A percentile compares a stretch with the other conserved stretches of the same genome.
Evolutionary conservation across 495 filamentous ascomycete species (phyloP).

Genomic region (Hypoxylon fragiforme): DNA sequence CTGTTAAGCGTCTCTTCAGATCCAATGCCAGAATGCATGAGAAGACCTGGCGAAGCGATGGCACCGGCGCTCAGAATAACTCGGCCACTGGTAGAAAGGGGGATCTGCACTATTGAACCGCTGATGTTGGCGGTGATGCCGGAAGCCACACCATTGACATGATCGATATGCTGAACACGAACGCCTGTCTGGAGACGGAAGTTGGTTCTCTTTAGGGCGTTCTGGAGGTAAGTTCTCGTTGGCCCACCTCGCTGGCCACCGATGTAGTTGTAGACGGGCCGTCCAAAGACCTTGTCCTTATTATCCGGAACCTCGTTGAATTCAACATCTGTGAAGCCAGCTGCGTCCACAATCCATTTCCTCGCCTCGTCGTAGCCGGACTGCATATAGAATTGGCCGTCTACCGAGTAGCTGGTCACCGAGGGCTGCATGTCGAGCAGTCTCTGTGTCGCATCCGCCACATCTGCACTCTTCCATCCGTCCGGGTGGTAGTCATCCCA

Average conservation of each 20-base stretch:
- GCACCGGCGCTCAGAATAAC: constrained; percentile 61
- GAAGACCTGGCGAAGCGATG: constrained; percentile 57
- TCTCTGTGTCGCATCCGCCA: constrained; percentile 50
- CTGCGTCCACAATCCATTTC: constrained; percentile 50
- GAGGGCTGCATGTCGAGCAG: constrained; percentile 58
- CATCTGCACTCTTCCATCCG: constrained; percentile 62
- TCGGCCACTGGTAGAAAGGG: constrained; percentile 50
- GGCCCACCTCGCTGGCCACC: constrained; percentile 60
- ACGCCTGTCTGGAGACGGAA: constrained; percentile 56
- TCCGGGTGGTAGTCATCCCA: constrained; percentile 62
- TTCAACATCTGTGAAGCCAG: constrained; percentile 54
- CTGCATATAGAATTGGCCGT: constrained; percentile 60
- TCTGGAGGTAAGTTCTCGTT: constrained; percentile 59
- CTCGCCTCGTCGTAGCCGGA: constrained; percentile 55
- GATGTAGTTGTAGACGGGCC: constrained; percentile 57
- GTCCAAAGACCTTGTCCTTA: constrained; percentile 58
- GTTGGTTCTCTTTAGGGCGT: constrained; percentile 50
- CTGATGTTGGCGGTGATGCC: constrained; percentile 45
- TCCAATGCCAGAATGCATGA: constrained; percentile 60
- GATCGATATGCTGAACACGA: constrained; percentile 53
- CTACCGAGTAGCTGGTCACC: constrained; percentile 55
- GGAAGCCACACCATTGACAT: constrained; percentile 50
- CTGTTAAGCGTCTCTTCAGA: constrained; percentile 31
- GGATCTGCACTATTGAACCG: constrained; percentile 49
- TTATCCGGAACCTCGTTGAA: constrained; percentile 55